Evolutionary conservation across 1,139 yeast genomes (phyloP), one percentile per base, ranked within the genome.

Genomic region (Saccharomyces hybrid): DNA sequence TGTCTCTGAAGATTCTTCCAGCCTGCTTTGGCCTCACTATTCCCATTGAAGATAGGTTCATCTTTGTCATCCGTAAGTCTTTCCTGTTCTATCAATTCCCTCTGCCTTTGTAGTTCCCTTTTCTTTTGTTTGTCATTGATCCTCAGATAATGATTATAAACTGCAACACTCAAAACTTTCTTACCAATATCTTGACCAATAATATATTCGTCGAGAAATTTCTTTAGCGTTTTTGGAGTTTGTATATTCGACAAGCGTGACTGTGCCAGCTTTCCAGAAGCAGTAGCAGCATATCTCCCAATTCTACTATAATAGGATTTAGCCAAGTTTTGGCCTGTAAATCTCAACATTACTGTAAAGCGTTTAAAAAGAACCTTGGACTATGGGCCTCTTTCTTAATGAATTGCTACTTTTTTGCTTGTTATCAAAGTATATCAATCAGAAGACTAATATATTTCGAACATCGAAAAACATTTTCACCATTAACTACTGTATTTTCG

Each of bases 121-220:
- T 57, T 57, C 53, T 61, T 63, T n/a, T 68, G 64, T 57, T 70
- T 68, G 55, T 76, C 79, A 52, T 75, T 71, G 47, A 73, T 69
- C 49, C 82, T 68, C 46, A 78, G 58, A 56, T 77, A 77, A 59
- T 79, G 83, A 55, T 79, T 79, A 60, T 76, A 80, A 0, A 79
- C 80, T 0, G 82, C 82, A n/a, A 80, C 84, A 41, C 82, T 74
- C 63, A 80, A 70, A 25, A 79, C 78, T 58, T 76, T 76, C 61
- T 80, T 80, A 29, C 81, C 78, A 3, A 68, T 71, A 0, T 76
- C 77, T 63, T 80, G 84, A 0, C 83, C 83, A 27, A 79, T 71
- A 23, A 80, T 76, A 59, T 75, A 79, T 50, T 71, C 72, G 58
- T 80, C 83, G 13, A 80, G 65, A 55, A 70, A 73, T 1, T 62